Evolutionary conservation across 2,329 filamentous ascomycete species (phyloP).

Genomic region (Sporothrix protearum): DNA sequence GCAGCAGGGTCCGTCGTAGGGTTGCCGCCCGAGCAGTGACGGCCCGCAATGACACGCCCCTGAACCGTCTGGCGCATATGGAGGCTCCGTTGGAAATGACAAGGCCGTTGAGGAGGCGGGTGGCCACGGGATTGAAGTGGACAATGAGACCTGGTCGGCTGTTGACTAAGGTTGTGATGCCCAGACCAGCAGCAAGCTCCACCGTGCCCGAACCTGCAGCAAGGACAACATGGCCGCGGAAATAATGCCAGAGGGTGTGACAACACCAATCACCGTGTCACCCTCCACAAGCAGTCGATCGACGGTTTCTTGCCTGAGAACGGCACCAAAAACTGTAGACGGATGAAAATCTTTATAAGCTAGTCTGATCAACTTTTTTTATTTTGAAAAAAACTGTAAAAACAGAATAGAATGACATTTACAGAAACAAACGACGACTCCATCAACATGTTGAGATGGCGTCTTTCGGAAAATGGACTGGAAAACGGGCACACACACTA

Average conservation of each 20-base stretch:
- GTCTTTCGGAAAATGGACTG: background rate
- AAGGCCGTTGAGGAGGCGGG: conserved; percentile 29
- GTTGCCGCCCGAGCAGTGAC: conserved; percentile 29
- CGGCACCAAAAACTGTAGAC: background rate
- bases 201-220: conserved; percentile 34
- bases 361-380: too few relatives aligned
- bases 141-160: conserved; percentile 33
- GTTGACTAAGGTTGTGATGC: conserved; percentile 31
- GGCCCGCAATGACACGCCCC: conserved; percentile 32
- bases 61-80: conserved; percentile 35
- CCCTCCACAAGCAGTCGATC: conserved; percentile 24
- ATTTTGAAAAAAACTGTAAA: background rate
- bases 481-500: background rate
- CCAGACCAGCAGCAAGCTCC: conserved; percentile 30
- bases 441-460: background rate
- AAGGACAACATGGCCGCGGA: conserved; percentile 34
- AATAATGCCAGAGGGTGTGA: conserved; percentile 26
- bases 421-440: background rate
- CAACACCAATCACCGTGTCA: conserved; percentile 26
- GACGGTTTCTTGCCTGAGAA: background rate
- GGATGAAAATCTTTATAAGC: too few relatives aligned
- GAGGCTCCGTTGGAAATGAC: conserved; percentile 30
- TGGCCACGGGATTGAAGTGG: conserved; percentile 31
- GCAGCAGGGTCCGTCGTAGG: conserved; percentile 25
- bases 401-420: background rate